Evolutionary conservation across 2,329 filamentous ascomycete species (phyloP).

Genomic region (Alternaria sp.): DNA sequence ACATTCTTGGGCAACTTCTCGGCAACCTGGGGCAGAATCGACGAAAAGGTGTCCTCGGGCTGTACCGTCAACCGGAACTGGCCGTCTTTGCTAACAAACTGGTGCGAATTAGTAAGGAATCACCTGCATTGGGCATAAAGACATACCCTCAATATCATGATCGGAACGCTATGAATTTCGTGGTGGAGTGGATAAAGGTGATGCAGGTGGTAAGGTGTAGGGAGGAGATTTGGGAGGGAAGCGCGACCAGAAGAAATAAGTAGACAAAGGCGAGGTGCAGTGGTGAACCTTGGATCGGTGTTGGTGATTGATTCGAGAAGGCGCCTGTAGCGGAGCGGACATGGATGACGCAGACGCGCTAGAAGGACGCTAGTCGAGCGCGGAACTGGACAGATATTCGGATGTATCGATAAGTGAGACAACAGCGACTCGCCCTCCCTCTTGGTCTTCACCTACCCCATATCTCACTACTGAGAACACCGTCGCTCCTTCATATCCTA

Average conservation of each 20-base stretch:
- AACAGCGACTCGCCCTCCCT: neutral
- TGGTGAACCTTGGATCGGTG: slow-evolving; percentile 16
- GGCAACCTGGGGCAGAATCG: slow-evolving; percentile 61
- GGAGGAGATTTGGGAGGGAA: slow-evolving; percentile 1
- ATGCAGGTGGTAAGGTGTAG: neutral
- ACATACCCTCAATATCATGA: slow-evolving; percentile 70
- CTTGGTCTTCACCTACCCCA: slow-evolving; percentile 9
- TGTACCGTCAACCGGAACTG: slow-evolving; percentile 86
- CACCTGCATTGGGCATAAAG: neutral
- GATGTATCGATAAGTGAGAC: slow-evolving; percentile 17
- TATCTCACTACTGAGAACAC: slow-evolving; percentile 13
- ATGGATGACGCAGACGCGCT: slow-evolving; percentile 10
- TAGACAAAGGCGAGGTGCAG: slow-evolving; percentile 11
- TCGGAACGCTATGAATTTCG: slow-evolving; percentile 4
- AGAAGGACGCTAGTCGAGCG: slow-evolving; percentile 16
- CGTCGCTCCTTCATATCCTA: slow-evolving; percentile 21
- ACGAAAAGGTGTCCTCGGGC: slow-evolving; percentile 72
- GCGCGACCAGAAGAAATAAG: neutral
- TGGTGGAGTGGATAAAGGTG: neutral
- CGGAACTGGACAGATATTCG: slow-evolving; percentile 36
- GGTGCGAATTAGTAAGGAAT: neutral
- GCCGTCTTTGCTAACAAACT: slow-evolving; percentile 60
- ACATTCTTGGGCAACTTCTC: slow-evolving; percentile 65
- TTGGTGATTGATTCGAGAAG: slow-evolving; percentile 13
- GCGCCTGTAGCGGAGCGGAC: neutral